Base-by-base conservation (phyloP, 192 early-diverging fungal genomes). In the Rhizophagus clarus region DNA sequence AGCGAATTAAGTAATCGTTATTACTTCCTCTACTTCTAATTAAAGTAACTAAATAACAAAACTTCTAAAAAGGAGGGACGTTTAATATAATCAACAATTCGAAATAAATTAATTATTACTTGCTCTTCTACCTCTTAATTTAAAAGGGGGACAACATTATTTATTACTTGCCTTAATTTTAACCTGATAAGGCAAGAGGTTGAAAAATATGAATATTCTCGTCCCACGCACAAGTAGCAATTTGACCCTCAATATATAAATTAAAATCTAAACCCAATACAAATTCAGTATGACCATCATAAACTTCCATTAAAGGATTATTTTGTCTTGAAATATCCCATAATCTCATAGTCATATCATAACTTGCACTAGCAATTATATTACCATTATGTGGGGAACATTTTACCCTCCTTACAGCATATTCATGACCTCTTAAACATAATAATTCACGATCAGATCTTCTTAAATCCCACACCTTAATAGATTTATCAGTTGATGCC, bases 171-270 rank as follows among this genome's bases (percentile, higher is more conserved):
- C n/a, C n/a, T n/a, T n/a, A n/a, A n/a, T n/a, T n/a, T n/a, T 49
- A 49, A 49, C 9, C 47, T 17, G 17, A 20, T 51, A 51, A 51
- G 3, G 15, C 49, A 3, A 1, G 49, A 4, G 49, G 49, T 51
- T 51, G 49, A 51, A 51, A 51, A 51, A 95, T 85, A 80, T 93
- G 89, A 6, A 99, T 88, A 28, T 85, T 87, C 82, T 98, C 97
- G 84, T 99, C 98, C 98, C 98, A 99, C 20, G 93, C 91, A 85
- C 96, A 97, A 2, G 98, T 97, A 10, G 96, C 97, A 61, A 99
- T 85, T 78, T 91, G 90, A 6, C 96, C 95, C 60, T 94, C 92
- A 26, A 91, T 81, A 84, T 95, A 99, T 76, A 99, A 84, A 77
- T 91, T 94, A 85, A 94, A 97, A 85, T 99, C 98, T 62, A 98